Conservation (phyloP, 768 basidiomycete species). For the Pulveroboletus sp. region DNA sequence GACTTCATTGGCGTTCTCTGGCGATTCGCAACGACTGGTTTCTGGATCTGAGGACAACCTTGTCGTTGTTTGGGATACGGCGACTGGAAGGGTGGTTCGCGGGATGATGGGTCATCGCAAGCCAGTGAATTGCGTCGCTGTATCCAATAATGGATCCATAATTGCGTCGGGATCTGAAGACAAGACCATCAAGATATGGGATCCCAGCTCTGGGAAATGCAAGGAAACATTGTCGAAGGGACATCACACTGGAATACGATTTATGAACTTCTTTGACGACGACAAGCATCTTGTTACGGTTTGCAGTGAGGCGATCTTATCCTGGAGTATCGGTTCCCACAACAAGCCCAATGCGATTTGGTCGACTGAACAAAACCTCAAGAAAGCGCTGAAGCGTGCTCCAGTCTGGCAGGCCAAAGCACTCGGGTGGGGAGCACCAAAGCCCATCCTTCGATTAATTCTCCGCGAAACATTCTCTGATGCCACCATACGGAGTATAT, state of each 20-base stretch:
- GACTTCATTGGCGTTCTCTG: slow-evolving; percentile 19
- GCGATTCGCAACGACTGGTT: slow-evolving; percentile 13
- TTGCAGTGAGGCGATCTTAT: slow-evolving; percentile 6
- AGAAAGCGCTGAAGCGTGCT: background rate
- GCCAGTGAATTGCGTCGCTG: slow-evolving; percentile 13
- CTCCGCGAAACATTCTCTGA: background rate
- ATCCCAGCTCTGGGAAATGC: slow-evolving; percentile 14
- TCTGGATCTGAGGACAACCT: slow-evolving; percentile 26
- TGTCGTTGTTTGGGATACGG: slow-evolving; percentile 23
- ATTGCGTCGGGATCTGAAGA: slow-evolving; percentile 26
- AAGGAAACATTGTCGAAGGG: slow-evolving; percentile 13
- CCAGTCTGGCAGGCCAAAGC: slow-evolving; percentile 7
- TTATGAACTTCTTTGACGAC: slow-evolving; percentile 11
- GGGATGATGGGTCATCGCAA: slow-evolving; percentile 22
- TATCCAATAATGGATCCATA: slow-evolving; percentile 21
- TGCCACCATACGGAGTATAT: no score
- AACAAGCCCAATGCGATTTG: slow-evolving; percentile 3
- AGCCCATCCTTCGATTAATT: background rate
- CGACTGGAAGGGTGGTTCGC: slow-evolving; percentile 10
- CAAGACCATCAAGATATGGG: slow-evolving; percentile 25
- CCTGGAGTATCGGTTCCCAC: slow-evolving; percentile 6
- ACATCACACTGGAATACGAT: slow-evolving; percentile 10
- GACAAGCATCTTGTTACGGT: slow-evolving; percentile 7
- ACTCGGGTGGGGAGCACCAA: background rate
- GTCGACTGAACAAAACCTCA: background rate